Conservation (phyloP, 192 early-diverging fungal genomes). For the Backusella sp. region DNA sequence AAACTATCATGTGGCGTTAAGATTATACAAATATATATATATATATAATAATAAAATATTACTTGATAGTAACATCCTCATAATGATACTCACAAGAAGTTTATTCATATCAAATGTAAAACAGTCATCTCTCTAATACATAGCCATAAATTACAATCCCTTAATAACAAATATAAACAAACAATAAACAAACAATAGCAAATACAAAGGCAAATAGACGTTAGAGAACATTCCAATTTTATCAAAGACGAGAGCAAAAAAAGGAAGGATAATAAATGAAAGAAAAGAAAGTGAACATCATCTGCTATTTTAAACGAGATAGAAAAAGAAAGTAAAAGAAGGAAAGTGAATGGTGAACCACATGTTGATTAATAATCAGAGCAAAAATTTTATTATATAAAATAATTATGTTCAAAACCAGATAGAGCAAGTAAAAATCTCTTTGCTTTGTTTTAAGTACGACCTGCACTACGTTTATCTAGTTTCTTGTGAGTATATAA, state of each 20-base stretch:
- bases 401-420: constrained; percentile 8
- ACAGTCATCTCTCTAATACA: background rate
- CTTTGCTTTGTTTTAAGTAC: background rate
- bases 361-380: constrained; percentile 9
- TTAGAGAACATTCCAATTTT: background rate
- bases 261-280: background rate
- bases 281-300: background rate
- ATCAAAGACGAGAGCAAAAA: background rate
- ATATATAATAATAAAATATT: background rate
- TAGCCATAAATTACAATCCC: background rate
- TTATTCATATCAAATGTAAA: background rate
- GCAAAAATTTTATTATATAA: background rate
- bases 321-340: background rate
- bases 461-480: background rate
- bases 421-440: background rate
- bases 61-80: background rate
- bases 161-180: background rate
- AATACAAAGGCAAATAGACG: background rate
- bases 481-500: too few relatives aligned
- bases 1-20: too few relatives aligned
- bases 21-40: too few relatives aligned
- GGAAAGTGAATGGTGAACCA: background rate
- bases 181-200: background rate
- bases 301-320: background rate
- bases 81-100: background rate